Conservation (phyloP, 2,329 filamentous ascomycete species). For the Curvularia lunata region DNA sequence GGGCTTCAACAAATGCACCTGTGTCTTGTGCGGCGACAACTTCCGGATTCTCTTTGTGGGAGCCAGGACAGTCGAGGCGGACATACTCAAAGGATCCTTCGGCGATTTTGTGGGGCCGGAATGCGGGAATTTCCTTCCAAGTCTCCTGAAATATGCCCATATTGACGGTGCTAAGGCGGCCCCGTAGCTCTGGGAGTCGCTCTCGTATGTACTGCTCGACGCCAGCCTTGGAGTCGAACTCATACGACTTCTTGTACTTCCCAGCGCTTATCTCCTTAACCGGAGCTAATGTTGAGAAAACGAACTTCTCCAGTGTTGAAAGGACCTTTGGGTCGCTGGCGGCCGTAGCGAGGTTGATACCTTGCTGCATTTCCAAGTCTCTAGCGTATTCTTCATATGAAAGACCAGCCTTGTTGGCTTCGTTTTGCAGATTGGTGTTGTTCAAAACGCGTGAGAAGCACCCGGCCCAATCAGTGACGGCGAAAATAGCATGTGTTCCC, state of each 20-base stretch:
- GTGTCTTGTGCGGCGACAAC: constrained; percentile 8
- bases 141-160: constrained; percentile 15
- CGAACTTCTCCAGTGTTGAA: constrained; percentile 50
- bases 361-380: constrained; percentile 44
- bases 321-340: constrained; percentile 31
- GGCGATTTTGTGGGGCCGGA: constrained; percentile 8
- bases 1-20: constrained; percentile 10
- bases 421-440: constrained; percentile 19
- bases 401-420: constrained; percentile 28
- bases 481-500: constrained; percentile 42
- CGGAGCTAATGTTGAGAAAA: constrained; percentile 53
- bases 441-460: constrained; percentile 42
- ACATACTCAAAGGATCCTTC: constrained; percentile 10
- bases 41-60: constrained; percentile 3
- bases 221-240: constrained; percentile 52
- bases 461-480: constrained; percentile 41
- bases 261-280: constrained; percentile 39
- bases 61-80: constrained; percentile 2
- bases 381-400: constrained; percentile 42
- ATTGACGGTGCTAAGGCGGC: constrained; percentile 11
- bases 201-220: constrained; percentile 24
- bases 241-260: constrained; percentile 43
- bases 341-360: constrained; percentile 52
- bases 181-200: constrained; percentile 2
- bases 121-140: constrained; percentile 9